Conservation (phyloP, 441 rosid genomes). For the Biscutella auriculata region DNA sequence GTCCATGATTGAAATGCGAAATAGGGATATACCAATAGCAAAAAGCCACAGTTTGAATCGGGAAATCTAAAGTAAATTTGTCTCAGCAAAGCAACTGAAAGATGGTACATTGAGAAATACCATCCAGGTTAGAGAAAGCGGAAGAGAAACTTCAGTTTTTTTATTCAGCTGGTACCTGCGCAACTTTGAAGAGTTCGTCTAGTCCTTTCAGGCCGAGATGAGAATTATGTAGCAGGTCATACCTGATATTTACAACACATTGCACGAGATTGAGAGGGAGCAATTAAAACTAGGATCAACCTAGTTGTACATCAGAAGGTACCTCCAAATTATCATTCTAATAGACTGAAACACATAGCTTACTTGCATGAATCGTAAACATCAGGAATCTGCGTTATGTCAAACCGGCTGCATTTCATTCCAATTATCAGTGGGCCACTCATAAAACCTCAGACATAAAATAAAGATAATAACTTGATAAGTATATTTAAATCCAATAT, state of each 20-base stretch:
- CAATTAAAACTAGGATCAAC: not conserved
- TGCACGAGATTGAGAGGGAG: not conserved
- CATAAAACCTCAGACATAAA: no score
- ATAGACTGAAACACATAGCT: constrained; percentile 42
- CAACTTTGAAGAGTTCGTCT: constrained; percentile 92
- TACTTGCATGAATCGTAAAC: constrained; percentile 99
- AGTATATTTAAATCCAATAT: constrained; percentile 1
- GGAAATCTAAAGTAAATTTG: no score
- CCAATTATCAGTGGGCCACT: constrained; percentile 13
- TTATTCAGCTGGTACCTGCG: constrained; percentile 94
- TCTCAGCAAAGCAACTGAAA: no score
- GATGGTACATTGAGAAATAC: no score
- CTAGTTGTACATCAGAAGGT: not conserved
- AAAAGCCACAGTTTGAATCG: no score
- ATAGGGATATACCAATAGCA: no score
- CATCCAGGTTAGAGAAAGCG: no score
- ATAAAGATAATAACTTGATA: not conserved
- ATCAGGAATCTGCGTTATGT: constrained; percentile 98
- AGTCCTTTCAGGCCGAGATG: constrained; percentile 91
- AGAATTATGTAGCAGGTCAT: constrained; percentile 94
- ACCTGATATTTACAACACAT: constrained; percentile 32
- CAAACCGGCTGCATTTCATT: constrained; percentile 79
- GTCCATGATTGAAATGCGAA: no score
- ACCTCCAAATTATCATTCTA: no score
- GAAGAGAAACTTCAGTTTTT: not conserved